Evolutionary conservation across 108 stramenopile genomes (phyloP).

Genomic region (Nannochloropsis gaditana): DNA sequence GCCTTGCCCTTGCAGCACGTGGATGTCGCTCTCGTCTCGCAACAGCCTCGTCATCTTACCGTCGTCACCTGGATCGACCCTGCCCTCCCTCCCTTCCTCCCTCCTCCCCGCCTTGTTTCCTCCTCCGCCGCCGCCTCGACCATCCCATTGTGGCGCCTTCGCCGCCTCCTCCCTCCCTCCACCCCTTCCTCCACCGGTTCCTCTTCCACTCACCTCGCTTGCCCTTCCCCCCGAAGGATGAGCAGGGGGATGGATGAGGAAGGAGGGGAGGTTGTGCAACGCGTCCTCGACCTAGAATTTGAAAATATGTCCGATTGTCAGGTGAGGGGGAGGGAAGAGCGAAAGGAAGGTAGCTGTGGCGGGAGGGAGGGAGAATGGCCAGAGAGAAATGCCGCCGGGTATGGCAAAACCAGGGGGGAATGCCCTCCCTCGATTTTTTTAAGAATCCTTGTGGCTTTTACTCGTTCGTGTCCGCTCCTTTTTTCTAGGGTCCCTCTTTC

Average conservation of each 20-base stretch:
- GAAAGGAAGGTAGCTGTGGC: neutral
- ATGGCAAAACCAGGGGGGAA: too few relatives aligned
- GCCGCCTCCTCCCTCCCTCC: neutral
- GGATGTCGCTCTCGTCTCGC: neutral
- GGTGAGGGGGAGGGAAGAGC: neutral
- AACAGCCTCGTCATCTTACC: neutral
- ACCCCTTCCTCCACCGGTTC: neutral
- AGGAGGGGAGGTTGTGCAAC: neutral
- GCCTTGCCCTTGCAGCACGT: neutral
- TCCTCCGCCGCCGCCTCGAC: neutral
- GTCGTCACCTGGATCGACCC: neutral
- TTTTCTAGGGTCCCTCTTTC: too few relatives aligned
- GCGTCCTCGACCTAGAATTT: neutral
- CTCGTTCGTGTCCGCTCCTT: too few relatives aligned
- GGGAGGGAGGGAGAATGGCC: neutral
- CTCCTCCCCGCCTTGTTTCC: neutral
- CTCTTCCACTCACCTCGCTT: neutral
- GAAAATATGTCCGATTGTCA: neutral
- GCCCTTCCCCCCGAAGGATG: neutral
- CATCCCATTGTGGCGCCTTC: neutral
- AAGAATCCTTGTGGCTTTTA: too few relatives aligned
- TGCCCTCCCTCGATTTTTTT: too few relatives aligned
- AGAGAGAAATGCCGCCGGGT: too few relatives aligned
- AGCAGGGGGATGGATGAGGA: neutral
- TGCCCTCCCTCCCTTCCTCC: neutral